A percentile compares a stretch with the other conserved stretches of the same genome.
These are phyloP conservation scores for Echinosphaeria canescens DNA, from an alignment of 2,329 filamentous ascomycete species.

Conservation along the genomic window DNA sequence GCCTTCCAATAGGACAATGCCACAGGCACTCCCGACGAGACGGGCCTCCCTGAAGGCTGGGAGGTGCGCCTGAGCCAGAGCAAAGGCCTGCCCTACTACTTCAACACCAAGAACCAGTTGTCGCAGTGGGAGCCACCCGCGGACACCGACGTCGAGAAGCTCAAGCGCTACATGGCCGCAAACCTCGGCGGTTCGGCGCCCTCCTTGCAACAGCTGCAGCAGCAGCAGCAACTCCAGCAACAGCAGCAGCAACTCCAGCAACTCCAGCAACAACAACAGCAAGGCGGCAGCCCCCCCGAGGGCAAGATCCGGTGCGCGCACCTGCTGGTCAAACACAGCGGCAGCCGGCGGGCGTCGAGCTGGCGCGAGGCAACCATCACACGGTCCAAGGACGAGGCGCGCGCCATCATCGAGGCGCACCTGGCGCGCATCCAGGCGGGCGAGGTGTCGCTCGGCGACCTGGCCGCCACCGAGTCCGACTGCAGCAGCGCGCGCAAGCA, in stretches of 20 bases:
- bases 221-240: too few species aligned
- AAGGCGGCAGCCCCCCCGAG: slow-evolving; percentile 15
- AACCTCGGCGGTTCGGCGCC: slow-evolving; percentile 42
- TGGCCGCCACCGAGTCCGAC: slow-evolving; percentile 79
- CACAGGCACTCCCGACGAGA: slow-evolving; percentile 44
- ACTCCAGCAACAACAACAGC: slow-evolving; percentile 15
- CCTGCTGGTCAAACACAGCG: slow-evolving; percentile 80
- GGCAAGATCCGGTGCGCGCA: slow-evolving; percentile 91
- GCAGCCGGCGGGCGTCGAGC: slow-evolving; percentile 73
- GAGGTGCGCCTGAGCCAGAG: slow-evolving; percentile 96
- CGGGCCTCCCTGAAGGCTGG: slow-evolving; percentile 71
- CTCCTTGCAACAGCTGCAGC: too few species aligned
- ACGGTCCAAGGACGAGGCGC: slow-evolving; percentile 70
- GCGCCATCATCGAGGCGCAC: slow-evolving; percentile 52
- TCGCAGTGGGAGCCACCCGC: slow-evolving; percentile 89
- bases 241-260: too few species aligned
- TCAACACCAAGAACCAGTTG: slow-evolving; percentile 68
- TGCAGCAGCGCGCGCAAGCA: slow-evolving; percentile 89
- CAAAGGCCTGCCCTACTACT: slow-evolving; percentile 98
- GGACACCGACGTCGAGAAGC: slow-evolving; percentile 73
- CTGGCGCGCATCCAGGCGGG: slow-evolving; percentile 57
- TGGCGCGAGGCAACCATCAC: slow-evolving; percentile 84
- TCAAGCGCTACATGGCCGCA: slow-evolving; percentile 84
- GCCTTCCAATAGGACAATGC: too few species aligned
- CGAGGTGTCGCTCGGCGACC: slow-evolving; percentile 48